Base-by-base conservation (phyloP, 495 filamentous ascomycete species). In the Penicillium longicatenatum region DNA sequence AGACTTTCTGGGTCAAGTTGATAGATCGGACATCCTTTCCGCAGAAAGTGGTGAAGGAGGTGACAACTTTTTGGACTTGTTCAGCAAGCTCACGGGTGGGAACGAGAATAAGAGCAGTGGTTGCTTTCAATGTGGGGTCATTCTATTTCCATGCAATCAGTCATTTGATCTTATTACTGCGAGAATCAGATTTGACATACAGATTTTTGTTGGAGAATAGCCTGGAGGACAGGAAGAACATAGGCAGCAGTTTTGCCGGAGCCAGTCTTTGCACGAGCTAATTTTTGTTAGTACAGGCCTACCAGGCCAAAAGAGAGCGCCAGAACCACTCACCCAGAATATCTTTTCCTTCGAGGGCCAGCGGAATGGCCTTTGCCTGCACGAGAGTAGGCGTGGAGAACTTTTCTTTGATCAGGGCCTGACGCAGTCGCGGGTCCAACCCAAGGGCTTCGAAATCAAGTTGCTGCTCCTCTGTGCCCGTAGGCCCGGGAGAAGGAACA, bases 231-330 rank as follows among this genome's bases (percentile, higher is more conserved):
- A 1, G 94, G 94, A 24, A 98, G 81, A n/a, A 97, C 79, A 73
- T 98, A 98, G 50, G 94, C 94, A n/a, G 90, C 89, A 6, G 94
- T 98, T 76, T 98, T 98, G 46, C 94, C 93, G 19, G 92, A 94
- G 26, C 93, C 93, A 19, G 93, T 97, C 73, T 92, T 94, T 42
- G 93, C 89, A 61, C 90, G 90, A 50, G 91, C 86, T 86, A 50
- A 29, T 48, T 14, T 20, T 31, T 47, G 53, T 79, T 52, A 79
- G 71, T 44, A 57, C 19, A 11, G 4, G 5, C 19, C 22, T 10
- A n/a, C 41, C 12, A 26, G 14, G 7, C 6, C 4, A 21, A 16
- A 47, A 2, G 50, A 1, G 12, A 20, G 16, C 2, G 11, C n/a
- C 22, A 37, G 9, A n/a, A n/a, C 14, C 3, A 50, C 69, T 59